phyloP scores from a whole-genome alignment of 75 land plant genomes.

The Cunninghamia lanceolata region DNA sequence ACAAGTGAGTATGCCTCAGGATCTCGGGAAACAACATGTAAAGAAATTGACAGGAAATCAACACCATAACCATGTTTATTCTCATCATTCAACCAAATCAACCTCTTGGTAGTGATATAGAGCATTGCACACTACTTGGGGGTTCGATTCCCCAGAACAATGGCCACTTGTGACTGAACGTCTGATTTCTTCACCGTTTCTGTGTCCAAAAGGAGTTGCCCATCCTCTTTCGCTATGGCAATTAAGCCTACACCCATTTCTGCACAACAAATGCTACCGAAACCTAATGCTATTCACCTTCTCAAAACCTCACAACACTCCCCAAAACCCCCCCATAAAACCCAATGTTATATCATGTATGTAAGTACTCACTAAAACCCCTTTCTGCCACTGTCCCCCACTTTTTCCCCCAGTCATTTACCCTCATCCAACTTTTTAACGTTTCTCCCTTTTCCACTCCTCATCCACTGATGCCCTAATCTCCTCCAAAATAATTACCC shows the following conservation, averaged over 20 bases:
- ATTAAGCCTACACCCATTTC: not conserved
- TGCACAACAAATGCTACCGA: not conserved
- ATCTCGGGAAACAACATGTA: conserved; percentile 95
- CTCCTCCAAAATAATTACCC: too few species aligned
- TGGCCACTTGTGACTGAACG: conserved; percentile 56
- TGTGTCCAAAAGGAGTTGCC: conserved; percentile 53
- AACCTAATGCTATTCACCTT: too few species aligned
- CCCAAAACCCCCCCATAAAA: too few species aligned
- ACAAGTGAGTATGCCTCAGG: conserved; percentile 79
- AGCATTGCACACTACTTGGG: conserved; percentile 77
- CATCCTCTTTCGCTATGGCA: conserved; percentile 36
- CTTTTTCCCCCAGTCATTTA: too few species aligned
- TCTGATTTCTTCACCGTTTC: conserved; percentile 70
- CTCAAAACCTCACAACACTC: too few species aligned
- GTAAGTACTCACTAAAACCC: too few species aligned
- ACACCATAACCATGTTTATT: conserved; percentile 79
- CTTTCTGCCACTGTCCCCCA: too few species aligned
- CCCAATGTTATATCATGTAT: too few species aligned
- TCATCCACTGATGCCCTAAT: too few species aligned
- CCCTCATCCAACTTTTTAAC: too few species aligned
- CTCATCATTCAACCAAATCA: conserved; percentile 89
- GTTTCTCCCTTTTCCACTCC: too few species aligned
- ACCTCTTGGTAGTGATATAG: conserved; percentile 78
- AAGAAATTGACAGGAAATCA: conserved; percentile 83
- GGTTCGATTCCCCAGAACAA: conserved; percentile 59